Evolutionary conservation across 1,139 yeast genomes (phyloP).

Genomic region (Trichomonascaceae sp.): DNA sequence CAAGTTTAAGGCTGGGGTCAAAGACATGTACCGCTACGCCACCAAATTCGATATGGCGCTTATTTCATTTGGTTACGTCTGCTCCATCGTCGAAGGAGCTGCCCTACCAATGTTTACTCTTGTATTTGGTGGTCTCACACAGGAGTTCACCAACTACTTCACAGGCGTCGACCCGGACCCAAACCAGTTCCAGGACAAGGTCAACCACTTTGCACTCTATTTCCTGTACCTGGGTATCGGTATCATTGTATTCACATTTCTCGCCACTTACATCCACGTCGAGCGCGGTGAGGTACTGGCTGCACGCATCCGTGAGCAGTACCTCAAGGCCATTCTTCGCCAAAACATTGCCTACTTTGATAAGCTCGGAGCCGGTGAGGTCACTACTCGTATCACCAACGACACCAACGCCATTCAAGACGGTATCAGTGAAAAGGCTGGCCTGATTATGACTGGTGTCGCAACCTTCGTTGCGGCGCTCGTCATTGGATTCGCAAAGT

Average conservation of each 20-base stretch:
- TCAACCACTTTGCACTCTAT: conserved; percentile 26
- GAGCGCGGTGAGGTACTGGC: conserved; percentile 31
- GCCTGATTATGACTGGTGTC: conserved; percentile 26
- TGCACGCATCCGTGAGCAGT: conserved; percentile 29
- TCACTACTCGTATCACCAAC: conserved; percentile 31
- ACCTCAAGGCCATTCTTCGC: conserved; percentile 27
- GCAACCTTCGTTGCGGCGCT: conserved; percentile 30
- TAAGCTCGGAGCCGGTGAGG: conserved; percentile 32
- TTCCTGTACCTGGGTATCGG: conserved; percentile 29
- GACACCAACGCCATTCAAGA: conserved; percentile 33
- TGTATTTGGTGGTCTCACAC: conserved; percentile 28
- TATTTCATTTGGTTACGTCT: conserved; percentile 19
- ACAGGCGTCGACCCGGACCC: conserved; percentile 16
- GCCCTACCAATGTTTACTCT: conserved; percentile 30
- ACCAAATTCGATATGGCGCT: conserved; percentile 18
- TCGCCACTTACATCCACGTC: conserved; percentile 26
- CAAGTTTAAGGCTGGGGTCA: conserved; percentile 16
- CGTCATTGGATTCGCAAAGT: conserved; percentile 28
- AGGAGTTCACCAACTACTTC: conserved; percentile 25
- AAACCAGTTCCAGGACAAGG: conserved; percentile 20
- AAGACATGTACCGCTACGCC: conserved; percentile 27
- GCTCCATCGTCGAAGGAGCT: conserved; percentile 27
- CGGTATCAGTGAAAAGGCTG: conserved; percentile 34
- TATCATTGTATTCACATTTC: conserved; percentile 21
- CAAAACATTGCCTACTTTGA: conserved; percentile 36